phyloP scores from a whole-genome alignment of 2,329 filamentous ascomycete species.

The Aspergillus fischeri region DNA sequence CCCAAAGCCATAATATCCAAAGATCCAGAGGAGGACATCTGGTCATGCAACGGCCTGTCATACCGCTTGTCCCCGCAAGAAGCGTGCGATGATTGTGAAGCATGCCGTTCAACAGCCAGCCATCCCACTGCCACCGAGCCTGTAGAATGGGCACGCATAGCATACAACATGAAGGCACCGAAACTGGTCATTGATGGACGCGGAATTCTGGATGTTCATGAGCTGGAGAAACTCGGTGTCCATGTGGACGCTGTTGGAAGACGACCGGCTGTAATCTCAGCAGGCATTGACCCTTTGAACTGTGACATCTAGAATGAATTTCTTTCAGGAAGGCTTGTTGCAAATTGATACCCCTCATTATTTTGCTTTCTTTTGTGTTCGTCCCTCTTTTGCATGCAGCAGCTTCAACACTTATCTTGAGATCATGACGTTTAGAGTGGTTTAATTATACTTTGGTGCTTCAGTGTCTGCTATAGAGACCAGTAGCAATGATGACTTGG shows the following conservation, averaged over 20 bases:
- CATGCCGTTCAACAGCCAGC: slow-evolving; percentile 20
- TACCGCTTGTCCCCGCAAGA: slow-evolving; percentile 20
- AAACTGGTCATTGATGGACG: slow-evolving; percentile 50
- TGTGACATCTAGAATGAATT: background rate
- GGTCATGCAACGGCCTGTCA: slow-evolving; percentile 16
- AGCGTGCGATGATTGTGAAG: slow-evolving; percentile 23
- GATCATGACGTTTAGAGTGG: background rate
- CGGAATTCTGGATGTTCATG: slow-evolving; percentile 30
- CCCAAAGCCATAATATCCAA: background rate
- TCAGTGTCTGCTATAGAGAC: background rate
- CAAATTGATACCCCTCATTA: background rate
- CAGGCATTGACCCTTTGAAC: background rate
- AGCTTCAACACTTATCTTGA: background rate
- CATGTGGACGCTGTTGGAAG: slow-evolving; percentile 32
- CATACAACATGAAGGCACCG: slow-evolving; percentile 43
- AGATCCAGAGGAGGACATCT: slow-evolving; percentile 15
- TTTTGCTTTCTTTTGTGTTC: background rate
- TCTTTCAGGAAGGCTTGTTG: background rate
- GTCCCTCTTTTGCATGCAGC: background rate
- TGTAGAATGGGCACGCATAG: slow-evolving; percentile 46
- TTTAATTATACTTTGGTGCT: background rate
- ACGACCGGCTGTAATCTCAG: background rate
- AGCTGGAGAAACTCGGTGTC: slow-evolving; percentile 35
- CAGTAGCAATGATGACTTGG: too few relatives aligned
- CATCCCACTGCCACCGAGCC: slow-evolving; percentile 20